These are phyloP conservation scores for Phellopilus nigrolimitatus DNA, from an alignment of 1,284 basidiomycete species.

Conservation along the genomic window DNA sequence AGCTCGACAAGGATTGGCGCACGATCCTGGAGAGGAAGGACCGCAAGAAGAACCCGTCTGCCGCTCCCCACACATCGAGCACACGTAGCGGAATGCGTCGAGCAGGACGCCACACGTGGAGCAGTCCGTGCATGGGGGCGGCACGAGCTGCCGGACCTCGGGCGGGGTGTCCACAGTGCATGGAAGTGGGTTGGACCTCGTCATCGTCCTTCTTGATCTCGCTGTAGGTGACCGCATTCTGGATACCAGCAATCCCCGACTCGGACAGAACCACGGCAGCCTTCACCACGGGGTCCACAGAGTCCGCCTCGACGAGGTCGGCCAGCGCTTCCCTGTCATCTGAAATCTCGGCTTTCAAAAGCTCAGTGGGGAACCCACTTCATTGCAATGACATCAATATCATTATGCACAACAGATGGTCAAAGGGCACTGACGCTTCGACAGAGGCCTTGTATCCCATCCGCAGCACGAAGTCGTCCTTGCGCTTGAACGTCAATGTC, in stretches of 20 bases:
- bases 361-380: constrained; percentile 62
- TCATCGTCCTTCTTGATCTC: constrained; percentile 70
- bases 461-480: constrained; percentile 70
- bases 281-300: constrained; percentile 71
- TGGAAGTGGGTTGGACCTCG: no score
- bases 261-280: constrained; percentile 78
- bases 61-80: no score
- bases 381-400: constrained; percentile 5
- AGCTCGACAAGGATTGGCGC: constrained; percentile 65
- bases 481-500: constrained; percentile 76
- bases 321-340: constrained; percentile 65
- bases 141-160: no score
- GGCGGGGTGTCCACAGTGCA: no score
- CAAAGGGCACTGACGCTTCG: constrained; percentile 45
- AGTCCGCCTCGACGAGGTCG: constrained; percentile 72
- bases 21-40: constrained; percentile 41
- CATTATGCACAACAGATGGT: background rate
- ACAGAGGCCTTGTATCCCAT: constrained; percentile 64
- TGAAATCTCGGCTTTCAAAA: constrained; percentile 64
- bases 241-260: constrained; percentile 77
- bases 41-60: constrained; percentile 28
- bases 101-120: no score
- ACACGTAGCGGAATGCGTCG: no score
- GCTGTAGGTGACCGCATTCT: constrained; percentile 67
- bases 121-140: no score